phyloP scores from a whole-genome alignment of 108 stramenopile species.

The Pseudonitzschia multistriata region DNA sequence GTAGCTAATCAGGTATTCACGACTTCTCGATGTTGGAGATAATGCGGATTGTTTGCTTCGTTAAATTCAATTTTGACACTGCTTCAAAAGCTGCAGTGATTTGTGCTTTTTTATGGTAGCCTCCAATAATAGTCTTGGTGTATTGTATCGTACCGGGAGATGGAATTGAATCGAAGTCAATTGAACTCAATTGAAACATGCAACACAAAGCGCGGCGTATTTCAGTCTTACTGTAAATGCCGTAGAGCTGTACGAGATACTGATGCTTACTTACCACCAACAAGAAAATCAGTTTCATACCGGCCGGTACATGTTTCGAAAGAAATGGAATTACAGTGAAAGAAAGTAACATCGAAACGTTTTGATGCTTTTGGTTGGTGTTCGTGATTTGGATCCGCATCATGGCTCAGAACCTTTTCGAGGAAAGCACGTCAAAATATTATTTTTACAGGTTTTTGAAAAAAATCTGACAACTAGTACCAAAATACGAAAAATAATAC shows the following conservation, averaged over 20 bases:
- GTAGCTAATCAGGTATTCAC: too few relatives aligned
- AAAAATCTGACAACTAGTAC: too few relatives aligned
- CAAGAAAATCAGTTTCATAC: too few relatives aligned
- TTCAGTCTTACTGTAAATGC: not conserved
- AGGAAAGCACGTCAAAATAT: not conserved
- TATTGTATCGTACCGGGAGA: not conserved
- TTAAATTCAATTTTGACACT: too few relatives aligned
- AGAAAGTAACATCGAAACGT: not conserved
- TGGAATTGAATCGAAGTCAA: not conserved
- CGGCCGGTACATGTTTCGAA: not conserved
- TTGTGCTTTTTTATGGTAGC: too few relatives aligned
- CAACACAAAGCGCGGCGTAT: not conserved
- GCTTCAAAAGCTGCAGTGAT: too few relatives aligned
- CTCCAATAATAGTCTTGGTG: too few relatives aligned
- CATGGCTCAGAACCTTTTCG: not conserved
- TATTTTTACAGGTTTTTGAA: too few relatives aligned
- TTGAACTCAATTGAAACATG: not conserved
- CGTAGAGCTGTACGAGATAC: too few relatives aligned
- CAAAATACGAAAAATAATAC: too few relatives aligned
- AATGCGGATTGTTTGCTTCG: too few relatives aligned
- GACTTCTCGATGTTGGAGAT: too few relatives aligned
- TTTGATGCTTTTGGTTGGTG: not conserved
- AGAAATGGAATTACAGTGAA: not conserved
- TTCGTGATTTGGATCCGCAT: not conserved
- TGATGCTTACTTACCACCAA: not conserved